phyloP scores from a whole-genome alignment of 2,329 filamentous ascomycete species.

The Trichoderma pleuroti region DNA sequence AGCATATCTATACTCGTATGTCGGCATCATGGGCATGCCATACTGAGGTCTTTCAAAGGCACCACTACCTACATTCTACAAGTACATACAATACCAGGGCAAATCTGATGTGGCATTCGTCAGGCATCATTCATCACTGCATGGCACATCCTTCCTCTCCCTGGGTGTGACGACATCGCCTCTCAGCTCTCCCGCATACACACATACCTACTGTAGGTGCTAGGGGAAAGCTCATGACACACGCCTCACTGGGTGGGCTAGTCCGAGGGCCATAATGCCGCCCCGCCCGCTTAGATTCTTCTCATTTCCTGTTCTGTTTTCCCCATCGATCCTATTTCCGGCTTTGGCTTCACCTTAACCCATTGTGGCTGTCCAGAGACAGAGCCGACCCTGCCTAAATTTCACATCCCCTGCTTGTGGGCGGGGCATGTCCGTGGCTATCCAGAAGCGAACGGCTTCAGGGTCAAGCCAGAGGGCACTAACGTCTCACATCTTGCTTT shows the following conservation, averaged over 20 bases:
- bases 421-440: background rate
- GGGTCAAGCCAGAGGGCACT: background rate
- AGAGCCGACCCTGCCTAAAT: background rate
- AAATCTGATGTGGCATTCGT: background rate
- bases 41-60: background rate
- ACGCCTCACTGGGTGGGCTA: background rate
- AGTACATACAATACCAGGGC: background rate
- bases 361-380: constrained; percentile 1
- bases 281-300: background rate
- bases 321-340: constrained; percentile 7
- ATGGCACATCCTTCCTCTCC: background rate
- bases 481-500: background rate
- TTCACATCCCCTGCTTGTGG: background rate
- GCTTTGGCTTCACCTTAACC: constrained; percentile 1
- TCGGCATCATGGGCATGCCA: background rate
- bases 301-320: constrained; percentile 13
- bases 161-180: constrained; percentile 1
- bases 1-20: background rate
- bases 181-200: background rate
- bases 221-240: background rate
- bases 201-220: background rate
- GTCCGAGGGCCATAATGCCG: background rate
- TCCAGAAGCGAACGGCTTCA: constrained; percentile 6
- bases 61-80: background rate
- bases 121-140: background rate